Percentiles rank a stretch among this genome's conserved stretches.
Conservation (phyloP, 768 basidiomycete species). For the Xerocomus spinulosus region DNA sequence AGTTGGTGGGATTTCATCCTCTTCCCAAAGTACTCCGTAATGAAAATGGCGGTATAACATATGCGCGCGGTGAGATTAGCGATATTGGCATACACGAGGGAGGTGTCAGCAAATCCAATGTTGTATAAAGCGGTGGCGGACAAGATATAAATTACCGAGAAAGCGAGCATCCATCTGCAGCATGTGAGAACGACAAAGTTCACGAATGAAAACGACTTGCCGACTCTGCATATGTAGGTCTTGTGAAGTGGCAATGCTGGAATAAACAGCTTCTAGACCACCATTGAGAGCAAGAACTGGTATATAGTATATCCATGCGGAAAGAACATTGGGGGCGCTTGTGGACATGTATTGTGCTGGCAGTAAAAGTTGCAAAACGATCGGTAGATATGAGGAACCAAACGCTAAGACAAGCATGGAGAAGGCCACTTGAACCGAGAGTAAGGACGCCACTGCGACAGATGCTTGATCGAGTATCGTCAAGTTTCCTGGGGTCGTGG, state of each 20-base stretch:
- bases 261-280: slow-evolving; percentile 84
- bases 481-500: neutral
- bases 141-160: slow-evolving; percentile 63
- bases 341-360: slow-evolving; percentile 67
- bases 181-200: slow-evolving; percentile 1
- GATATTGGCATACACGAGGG: slow-evolving; percentile 75
- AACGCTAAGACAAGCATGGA: slow-evolving; percentile 71
- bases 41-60: slow-evolving; percentile 52
- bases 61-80: slow-evolving; percentile 61
- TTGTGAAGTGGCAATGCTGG: slow-evolving; percentile 62
- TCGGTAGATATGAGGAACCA: slow-evolving; percentile 67
- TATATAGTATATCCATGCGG: slow-evolving; percentile 82
- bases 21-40: slow-evolving; percentile 42
- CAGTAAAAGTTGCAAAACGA: slow-evolving; percentile 65
- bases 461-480: slow-evolving; percentile 39
- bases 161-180: slow-evolving; percentile 69
- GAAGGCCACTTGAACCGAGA: slow-evolving; percentile 62
- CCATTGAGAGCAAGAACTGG: slow-evolving; percentile 90
- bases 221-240: slow-evolving; percentile 71
- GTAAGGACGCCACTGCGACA: slow-evolving; percentile 49
- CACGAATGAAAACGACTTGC: slow-evolving; percentile 26
- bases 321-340: slow-evolving; percentile 74
- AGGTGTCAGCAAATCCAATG: slow-evolving; percentile 54
- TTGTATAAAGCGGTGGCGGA: slow-evolving; percentile 46
- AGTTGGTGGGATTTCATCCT: slow-evolving; percentile 13